A percentile compares a stretch with the other conserved stretches of the same genome.
Evolutionary conservation across 2,329 filamentous ascomycete species (phyloP).

Genomic region (Pezicula radicicola): DNA sequence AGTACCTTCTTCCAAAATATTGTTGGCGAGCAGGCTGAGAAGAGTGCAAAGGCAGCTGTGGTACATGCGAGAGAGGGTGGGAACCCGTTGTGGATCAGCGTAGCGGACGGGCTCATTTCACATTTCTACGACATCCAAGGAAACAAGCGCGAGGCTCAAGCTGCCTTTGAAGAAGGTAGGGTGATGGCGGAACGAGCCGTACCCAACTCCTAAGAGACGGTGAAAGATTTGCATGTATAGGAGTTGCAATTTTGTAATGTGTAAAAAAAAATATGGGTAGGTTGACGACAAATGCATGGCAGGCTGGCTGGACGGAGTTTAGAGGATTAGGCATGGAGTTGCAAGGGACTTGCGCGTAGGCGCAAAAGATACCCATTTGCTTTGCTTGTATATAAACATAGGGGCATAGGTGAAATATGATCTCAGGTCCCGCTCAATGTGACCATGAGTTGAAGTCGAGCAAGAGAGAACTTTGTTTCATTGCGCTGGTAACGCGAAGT

Average conservation of each 20-base stretch:
- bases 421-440: too few species aligned
- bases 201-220: slow-evolving; percentile 5
- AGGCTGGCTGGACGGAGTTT: slow-evolving; percentile 2
- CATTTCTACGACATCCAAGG: slow-evolving; percentile 74
- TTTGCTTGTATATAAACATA: slow-evolving; percentile 1
- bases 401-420: not conserved
- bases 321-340: not conserved
- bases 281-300: not conserved
- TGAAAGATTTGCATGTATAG: not conserved
- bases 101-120: slow-evolving; percentile 75
- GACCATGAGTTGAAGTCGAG: too few species aligned
- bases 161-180: slow-evolving; percentile 39
- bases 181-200: slow-evolving; percentile 20
- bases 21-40: slow-evolving; percentile 78
- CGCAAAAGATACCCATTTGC: slow-evolving; percentile 18
- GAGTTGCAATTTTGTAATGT: not conserved
- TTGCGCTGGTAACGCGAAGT: too few species aligned
- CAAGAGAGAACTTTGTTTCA: too few species aligned
- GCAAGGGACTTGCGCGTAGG: slow-evolving; percentile 5
- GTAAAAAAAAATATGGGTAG: not conserved
- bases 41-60: slow-evolving; percentile 68
- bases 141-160: slow-evolving; percentile 48
- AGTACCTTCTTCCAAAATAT: slow-evolving; percentile 53
- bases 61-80: slow-evolving; percentile 67
- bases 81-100: slow-evolving; percentile 74